Conservation (phyloP, 208 protist genomes). For the Phytomonas francai region DNA sequence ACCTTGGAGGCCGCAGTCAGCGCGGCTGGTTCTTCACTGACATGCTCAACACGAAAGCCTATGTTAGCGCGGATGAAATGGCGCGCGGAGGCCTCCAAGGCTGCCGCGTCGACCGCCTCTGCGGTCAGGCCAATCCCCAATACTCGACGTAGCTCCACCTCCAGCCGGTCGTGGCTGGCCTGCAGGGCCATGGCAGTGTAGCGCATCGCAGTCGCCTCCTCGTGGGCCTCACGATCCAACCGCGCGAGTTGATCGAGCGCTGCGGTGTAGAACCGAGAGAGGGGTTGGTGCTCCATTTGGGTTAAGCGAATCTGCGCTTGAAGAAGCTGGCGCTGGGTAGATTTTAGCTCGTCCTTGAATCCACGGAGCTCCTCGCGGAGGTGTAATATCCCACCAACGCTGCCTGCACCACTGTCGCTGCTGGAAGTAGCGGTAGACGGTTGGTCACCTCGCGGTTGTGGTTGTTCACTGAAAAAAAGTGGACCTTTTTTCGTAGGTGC, state of each 20-base stretch:
- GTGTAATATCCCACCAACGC: neutral
- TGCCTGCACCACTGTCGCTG: neutral
- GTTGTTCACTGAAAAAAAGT: neutral
- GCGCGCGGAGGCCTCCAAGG: slow-evolving; percentile 60
- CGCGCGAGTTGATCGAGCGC: slow-evolving; percentile 36
- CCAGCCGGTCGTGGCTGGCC: slow-evolving; percentile 46
- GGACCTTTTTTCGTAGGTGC: neutral
- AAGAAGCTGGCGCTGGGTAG: slow-evolving; percentile 32
- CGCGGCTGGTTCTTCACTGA: slow-evolving; percentile 24
- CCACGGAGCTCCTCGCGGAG: slow-evolving; percentile 1
- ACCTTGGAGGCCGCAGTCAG: slow-evolving; percentile 11
- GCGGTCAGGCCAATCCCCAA: slow-evolving; percentile 39
- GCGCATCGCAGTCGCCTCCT: slow-evolving; percentile 41
- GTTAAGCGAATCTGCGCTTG: slow-evolving; percentile 50
- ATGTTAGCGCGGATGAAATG: slow-evolving; percentile 74
- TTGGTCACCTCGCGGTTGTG: neutral
- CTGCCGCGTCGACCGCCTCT: slow-evolving; percentile 43
- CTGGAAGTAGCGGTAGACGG: neutral
- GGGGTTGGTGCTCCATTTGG: slow-evolving; percentile 13
- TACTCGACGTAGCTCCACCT: slow-evolving; percentile 65
- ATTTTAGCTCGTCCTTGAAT: slow-evolving; percentile 18
- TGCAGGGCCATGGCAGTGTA: slow-evolving; percentile 74
- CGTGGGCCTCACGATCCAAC: slow-evolving; percentile 38
- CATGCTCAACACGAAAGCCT: slow-evolving; percentile 57
- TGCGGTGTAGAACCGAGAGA: slow-evolving; percentile 13